Base-by-base conservation (phyloP, 352 stramenopile genomes). In the Halophytophthora batemanensis region DNA sequence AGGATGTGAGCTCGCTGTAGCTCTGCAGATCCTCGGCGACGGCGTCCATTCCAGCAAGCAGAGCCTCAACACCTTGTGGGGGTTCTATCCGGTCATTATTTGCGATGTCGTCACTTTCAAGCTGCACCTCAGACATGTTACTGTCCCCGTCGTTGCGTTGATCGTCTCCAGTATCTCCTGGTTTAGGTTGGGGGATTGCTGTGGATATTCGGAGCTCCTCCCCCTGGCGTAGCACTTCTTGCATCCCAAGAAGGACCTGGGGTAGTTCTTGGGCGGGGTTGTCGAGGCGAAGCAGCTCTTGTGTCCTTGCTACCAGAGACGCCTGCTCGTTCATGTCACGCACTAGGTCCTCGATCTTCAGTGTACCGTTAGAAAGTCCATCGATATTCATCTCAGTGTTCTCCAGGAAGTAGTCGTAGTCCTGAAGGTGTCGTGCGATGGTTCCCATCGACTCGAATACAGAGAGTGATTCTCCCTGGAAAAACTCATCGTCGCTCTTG, bases 331-430 rank as follows among this genome's bases (percentile, higher is more conserved):
- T 74, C n/a, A 88, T 59, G 15, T 53, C 53, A 5, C 51, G 48
- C 1, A 67, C 58, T 0, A 88, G 42, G 1, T 34, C 14, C 43
- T 86, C 69, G 8, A 81, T 53, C 21, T 66, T 66, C n/a, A 45
- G 40, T n/a, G 42, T n/a, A 39, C 14, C 11, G 10, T 19, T n/a
- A 11, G 46, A 62, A 29, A 40, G 21, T 2, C 22, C 36, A 12
- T 28, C 34, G 18, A 40, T 29, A 41, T 55, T 47, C n/a, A 60
- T 21, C 39, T 58, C 54, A 23, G 83, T 50, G 3, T 76, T 63
- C 17, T 67, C 37, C 4, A 86, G 28, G 22, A 87, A 71, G 15
- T 64, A 66, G 44, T 86, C 66, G 34, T 89, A 87, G 47, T 87
- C 78, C 44, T 87, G 78, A 1, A 89, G 53, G 31, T 86, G 69